phyloP scores from a whole-genome alignment of 345 rosid genomes.

The Dovyalis caffra region DNA sequence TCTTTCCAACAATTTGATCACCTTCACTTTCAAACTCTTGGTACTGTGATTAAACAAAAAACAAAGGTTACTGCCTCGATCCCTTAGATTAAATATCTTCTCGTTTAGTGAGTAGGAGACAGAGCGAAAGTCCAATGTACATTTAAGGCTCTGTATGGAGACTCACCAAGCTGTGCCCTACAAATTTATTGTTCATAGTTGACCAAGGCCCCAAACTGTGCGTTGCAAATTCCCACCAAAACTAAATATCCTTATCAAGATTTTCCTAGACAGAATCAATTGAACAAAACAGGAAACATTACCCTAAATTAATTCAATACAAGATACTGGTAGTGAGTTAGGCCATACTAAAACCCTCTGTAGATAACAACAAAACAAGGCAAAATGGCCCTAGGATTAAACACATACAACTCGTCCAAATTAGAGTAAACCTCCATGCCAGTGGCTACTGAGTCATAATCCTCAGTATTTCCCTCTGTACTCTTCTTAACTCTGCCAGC shows the following conservation, averaged over 20 bases:
- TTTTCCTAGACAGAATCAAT: background rate
- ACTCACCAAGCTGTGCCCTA: background rate
- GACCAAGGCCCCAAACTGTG: background rate
- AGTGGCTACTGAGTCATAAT: conserved; percentile 60
- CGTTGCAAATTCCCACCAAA: background rate
- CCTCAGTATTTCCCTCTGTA: conserved; percentile 41
- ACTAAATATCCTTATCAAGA: background rate
- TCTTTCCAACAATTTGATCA: background rate
- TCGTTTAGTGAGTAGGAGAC: background rate
- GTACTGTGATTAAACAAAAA: background rate
- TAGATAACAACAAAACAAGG: conserved; percentile 87
- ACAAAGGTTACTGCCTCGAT: background rate
- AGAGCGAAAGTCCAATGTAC: conserved; percentile 24
- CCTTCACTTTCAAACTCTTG: background rate
- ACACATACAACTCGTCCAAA: conserved; percentile 64
- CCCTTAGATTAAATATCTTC: conserved; percentile 3
- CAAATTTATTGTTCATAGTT: conserved; percentile 13
- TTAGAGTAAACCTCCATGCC: conserved; percentile 55
- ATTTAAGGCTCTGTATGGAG: conserved; percentile 30
- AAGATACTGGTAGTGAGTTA: background rate
- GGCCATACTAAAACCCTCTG: conserved; percentile 35
- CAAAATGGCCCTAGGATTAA: conserved; percentile 62
- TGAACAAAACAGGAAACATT: conserved; percentile 11
- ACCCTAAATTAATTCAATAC: background rate
- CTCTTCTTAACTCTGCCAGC: conserved; percentile 71